A percentile compares a stretch with the other conserved stretches of the same genome.
Conservation (phyloP, 495 filamentous ascomycete species). For the Astrocystis sublimbata region DNA sequence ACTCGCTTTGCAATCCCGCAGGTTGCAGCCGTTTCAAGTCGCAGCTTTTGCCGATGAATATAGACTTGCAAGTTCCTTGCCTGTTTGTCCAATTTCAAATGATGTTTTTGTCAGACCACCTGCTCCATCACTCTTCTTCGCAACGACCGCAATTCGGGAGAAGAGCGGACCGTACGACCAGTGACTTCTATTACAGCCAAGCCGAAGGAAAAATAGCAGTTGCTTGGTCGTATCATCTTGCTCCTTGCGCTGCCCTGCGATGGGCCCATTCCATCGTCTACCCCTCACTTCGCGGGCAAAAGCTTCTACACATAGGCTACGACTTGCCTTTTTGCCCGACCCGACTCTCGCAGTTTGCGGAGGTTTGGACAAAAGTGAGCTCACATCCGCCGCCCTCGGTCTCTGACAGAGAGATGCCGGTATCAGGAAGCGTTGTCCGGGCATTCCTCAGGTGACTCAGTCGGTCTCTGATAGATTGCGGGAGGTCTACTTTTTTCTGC, state of each 20-base stretch:
- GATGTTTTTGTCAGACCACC: constrained; percentile 5
- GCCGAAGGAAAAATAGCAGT: no score
- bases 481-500: constrained; percentile 16
- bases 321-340: constrained; percentile 24
- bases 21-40: constrained; percentile 17
- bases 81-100: constrained; percentile 4
- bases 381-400: constrained; percentile 12
- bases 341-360: constrained; percentile 5
- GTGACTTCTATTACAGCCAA: no score
- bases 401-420: constrained; percentile 11
- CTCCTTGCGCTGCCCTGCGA: constrained; percentile 3
- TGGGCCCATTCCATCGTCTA: constrained; percentile 9
- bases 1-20: background rate
- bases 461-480: constrained; percentile 26
- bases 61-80: no score
- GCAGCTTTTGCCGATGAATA: background rate
- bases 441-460: constrained; percentile 32
- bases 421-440: constrained; percentile 22
- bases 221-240: background rate
- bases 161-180: constrained; percentile 13
- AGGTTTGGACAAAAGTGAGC: background rate
- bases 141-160: constrained; percentile 16
- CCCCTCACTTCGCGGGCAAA: constrained; percentile 33
- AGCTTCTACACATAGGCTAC: constrained; percentile 29
- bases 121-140: constrained; percentile 15